Base-by-base conservation (phyloP, 129 eudicot species). In the Logfia minima region DNA sequence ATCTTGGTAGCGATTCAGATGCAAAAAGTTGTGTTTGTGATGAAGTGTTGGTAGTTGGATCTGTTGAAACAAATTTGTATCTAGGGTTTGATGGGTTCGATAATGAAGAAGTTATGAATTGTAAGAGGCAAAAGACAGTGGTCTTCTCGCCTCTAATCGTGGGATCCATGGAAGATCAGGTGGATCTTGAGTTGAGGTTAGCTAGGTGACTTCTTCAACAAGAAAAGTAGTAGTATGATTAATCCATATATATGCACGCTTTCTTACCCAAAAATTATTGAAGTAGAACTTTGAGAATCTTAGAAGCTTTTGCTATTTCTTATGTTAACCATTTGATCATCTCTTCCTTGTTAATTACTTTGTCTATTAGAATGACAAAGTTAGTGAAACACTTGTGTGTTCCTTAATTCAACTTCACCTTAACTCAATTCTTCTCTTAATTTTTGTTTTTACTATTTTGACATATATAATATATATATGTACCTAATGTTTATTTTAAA, bases 171-270 rank as follows among this genome's bases (percentile, higher is more conserved):
- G 64, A 74, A 67, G 89, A 87, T 32, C 86, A 81, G 16, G 75
- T 87, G 66, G 95, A 89, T 86, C 95, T 89, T 70, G 95, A 89
- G 84, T 82, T 89, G 35, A 89, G 91, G 81, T 79, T 79, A 79
- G 83, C 95, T 86, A 67, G 91, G 91, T 26, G 86, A 84, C 41
- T 56, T 83, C 74, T 37, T 32, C 71, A 83, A 79, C 70, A 68
- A 48, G 73, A 72, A 70, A 67, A 81, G 71, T 64, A 78, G 60
- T 63, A n/a, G 39, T 34, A 62, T 52, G 39, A n/a, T 58, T 77
- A 68, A 58, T 77, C 68, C 75, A 64, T 72, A 24, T 26, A 22
- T 41, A 66, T 53, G 73, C 82, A 62, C 37, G 55, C 60, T 72
- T 79, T 72, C 41, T 79, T 63, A 62, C 23, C 66, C 73, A 14